Conservation (phyloP, 768 basidiomycete genomes). For the Trametes punicea region DNA sequence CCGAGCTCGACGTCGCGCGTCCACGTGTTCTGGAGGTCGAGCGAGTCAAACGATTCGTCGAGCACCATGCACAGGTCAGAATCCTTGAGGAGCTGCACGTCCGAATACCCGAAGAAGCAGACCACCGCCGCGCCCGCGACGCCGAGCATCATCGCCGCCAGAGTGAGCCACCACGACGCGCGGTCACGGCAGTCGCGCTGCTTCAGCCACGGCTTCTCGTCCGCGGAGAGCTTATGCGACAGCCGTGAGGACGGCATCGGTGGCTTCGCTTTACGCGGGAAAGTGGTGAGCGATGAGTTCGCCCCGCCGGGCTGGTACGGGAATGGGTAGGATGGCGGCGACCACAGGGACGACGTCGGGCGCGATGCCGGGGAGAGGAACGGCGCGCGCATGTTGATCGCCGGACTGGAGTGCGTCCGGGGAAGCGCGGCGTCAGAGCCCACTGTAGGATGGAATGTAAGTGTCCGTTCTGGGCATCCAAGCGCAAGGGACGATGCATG, state of each 20-base stretch:
- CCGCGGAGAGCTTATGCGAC: constrained; percentile 44
- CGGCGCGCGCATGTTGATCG: constrained; percentile 57
- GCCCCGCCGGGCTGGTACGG: constrained; percentile 21
- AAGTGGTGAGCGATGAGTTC: constrained; percentile 6
- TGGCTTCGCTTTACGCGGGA: constrained; percentile 29
- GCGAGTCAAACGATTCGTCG: constrained; percentile 46
- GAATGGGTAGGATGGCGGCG: constrained; percentile 47
- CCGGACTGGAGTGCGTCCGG: constrained; percentile 37
- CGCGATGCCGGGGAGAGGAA: constrained; percentile 70
- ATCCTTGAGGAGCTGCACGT: constrained; percentile 36
- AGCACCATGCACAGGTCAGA: constrained; percentile 43
- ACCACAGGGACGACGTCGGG: constrained; percentile 60
- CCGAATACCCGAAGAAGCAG: constrained; percentile 43
- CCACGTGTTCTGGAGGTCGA: constrained; percentile 45
- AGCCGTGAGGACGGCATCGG: constrained; percentile 38
- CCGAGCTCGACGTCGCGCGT: constrained; percentile 48
- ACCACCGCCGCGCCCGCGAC: constrained; percentile 39
- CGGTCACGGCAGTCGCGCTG: constrained; percentile 41
- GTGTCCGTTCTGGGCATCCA: neutral
- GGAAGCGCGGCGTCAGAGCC: constrained; percentile 32
- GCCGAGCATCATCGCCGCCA: constrained; percentile 41
- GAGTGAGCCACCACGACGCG: constrained; percentile 49
- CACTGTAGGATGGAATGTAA: neutral
- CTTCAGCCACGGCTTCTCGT: constrained; percentile 49
- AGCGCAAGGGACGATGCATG: neutral